Base-by-base conservation (phyloP, 352 stramenopile species). In the Pythium scleroteichum region DNA sequence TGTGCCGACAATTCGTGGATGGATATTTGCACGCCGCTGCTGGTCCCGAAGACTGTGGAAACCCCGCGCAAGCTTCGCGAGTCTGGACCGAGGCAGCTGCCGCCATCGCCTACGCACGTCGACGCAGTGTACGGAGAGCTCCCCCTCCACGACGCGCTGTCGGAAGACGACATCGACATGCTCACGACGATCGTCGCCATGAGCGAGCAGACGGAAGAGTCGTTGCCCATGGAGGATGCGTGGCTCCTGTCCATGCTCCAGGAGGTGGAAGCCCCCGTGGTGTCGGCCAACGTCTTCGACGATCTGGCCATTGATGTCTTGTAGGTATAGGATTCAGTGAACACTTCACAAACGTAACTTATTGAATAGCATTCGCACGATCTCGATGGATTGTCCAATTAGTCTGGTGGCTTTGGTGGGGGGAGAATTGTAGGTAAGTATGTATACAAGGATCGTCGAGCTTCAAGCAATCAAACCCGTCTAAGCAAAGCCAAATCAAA, bases 221-320 rank as follows among this genome's bases (percentile, higher is more conserved):
- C 38, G 7, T 38, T 57, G 50, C 27, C 33, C 20, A 47, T 55
- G 10, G 54, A 54, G 35, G 54, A 62, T 24, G 54, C 54, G 8
- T 55, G 54, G 44, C 54, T 62, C 20, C 54, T 62, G 54, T 22
- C 54, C 6, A 62, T 62, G 54, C 35, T 62, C n/a, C 38, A 54
- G 23, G 54, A 55, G n/a, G 49, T 55, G n/a, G 49, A 55, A 20
- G 17, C 49, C 20, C 49, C 49, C n/a, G 29, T 55, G 5, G 49
- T 55, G 14, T 45, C 49, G 0, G 23, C 49, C 9, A 55, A 23
- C 13, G 32, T 55, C 2, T 46, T 45, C 44, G 49, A 55, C 0
- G 49, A 55, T 12, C 49, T 55, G 29, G 49, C 49, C n/a, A 55
- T 55, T 33, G 20, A 24, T 35, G 32, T 35, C n/a, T 33, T 45